Base-by-base conservation (phyloP, 257 asterid species). In the Solanum sejunctum region DNA sequence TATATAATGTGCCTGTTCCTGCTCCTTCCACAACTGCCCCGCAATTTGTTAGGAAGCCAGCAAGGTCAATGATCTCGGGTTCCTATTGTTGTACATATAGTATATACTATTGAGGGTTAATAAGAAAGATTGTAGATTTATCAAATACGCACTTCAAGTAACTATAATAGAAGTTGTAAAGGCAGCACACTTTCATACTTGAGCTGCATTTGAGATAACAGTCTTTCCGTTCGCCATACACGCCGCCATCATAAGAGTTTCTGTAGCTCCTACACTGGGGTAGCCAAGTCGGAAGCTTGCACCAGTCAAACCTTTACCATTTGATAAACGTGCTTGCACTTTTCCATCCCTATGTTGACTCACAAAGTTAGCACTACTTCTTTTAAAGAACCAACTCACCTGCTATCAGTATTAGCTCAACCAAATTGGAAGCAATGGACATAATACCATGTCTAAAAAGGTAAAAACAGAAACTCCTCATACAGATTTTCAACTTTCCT, bases 211-310 rank as follows among this genome's bases (percentile, higher is more conserved):
- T 11, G 89, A 82, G 66, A 91, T 90, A 57, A 84, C 55, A 8
- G 92, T 86, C 12, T 70, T 87, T 57, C 93, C 92, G 10, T 88
- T 21, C 17, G 93, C 93, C 89, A 89, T 10, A 81, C 85, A 85
- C 10, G 92, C 93, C 5, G 93, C 93, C 92, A 91, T 91, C 86
- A 91, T 88, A 20, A 88, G 92, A 26, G 93, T 91, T 89, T 91
- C 87, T 57, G 93, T 91, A 51, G 93, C 93, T 58, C 93, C 93
- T 8, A 91, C 93, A 26, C 93, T 91, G 1, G 92, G 92, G 88
- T 83, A 90, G 39, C 82, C 88, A 10, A 90, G 91, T 5, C 64
- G 47, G 60, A 90, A 89, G 32, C 52, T 85, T 86, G 90, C 93
- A 66, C 93, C 93, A 54, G 80, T 85, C 83, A 90, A 73, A 75